Percentiles rank a stretch among this genome's conserved stretches.
Conservation (phyloP, 176 grass and related monocot species). For the Saccharum spontaneum region DNA sequence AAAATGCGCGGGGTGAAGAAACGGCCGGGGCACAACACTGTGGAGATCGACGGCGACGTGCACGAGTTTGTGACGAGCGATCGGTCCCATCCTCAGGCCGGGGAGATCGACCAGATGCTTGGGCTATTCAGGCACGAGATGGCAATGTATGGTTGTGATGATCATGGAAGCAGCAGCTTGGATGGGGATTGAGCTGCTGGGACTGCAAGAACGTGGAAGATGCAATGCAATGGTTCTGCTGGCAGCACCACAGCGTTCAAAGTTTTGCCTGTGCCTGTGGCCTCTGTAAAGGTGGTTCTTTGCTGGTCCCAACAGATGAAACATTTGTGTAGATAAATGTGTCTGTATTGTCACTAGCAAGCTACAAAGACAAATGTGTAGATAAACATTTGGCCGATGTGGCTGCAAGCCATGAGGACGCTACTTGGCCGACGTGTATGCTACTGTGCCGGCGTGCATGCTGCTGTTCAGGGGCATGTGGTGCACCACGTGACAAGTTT, state of each 20-base stretch:
- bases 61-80: constrained; percentile 63
- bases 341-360: too few relatives aligned
- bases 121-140: constrained; percentile 45
- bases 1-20: constrained; percentile 60
- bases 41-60: constrained; percentile 56
- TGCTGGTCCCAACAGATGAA: neutral
- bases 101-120: constrained; percentile 50
- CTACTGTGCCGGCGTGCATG: too few relatives aligned
- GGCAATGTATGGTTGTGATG: constrained; percentile 5
- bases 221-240: neutral
- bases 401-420: too few relatives aligned
- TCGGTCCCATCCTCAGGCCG: constrained; percentile 38
- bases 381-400: too few relatives aligned
- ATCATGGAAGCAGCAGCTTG: neutral
- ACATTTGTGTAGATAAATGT: too few relatives aligned
- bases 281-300: neutral
- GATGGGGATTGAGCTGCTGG: constrained; percentile 12
- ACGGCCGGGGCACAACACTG: constrained; percentile 47
- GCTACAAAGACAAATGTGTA: too few relatives aligned
- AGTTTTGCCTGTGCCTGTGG: neutral
- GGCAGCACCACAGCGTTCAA: neutral
- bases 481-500: too few relatives aligned
- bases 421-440: too few relatives aligned
- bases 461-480: too few relatives aligned
- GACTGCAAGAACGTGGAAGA: neutral